phyloP scores from a whole-genome alignment of 805 yeast genomes.

The Maudiozyma barnettii region DNA sequence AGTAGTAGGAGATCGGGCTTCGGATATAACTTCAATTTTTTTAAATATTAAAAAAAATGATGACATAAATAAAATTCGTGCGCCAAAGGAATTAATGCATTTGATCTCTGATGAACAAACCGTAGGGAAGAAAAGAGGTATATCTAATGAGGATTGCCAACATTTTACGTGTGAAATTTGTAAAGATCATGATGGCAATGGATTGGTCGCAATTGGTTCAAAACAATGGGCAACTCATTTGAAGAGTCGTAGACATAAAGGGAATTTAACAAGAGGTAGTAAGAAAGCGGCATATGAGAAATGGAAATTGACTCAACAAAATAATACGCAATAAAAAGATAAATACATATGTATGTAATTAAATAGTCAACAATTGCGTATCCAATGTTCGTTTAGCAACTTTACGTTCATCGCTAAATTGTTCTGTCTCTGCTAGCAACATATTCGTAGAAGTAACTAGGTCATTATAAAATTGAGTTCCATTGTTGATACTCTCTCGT shows the following conservation, averaged over 20 bases:
- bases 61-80: slow-evolving; percentile 15
- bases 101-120: slow-evolving; percentile 14
- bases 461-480: slow-evolving; percentile 59
- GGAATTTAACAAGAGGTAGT: slow-evolving; percentile 38
- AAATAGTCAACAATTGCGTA: slow-evolving; percentile 5
- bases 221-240: slow-evolving; percentile 62
- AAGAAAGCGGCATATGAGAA: slow-evolving; percentile 47
- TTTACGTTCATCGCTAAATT: slow-evolving; percentile 42
- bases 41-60: slow-evolving; percentile 15
- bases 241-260: slow-evolving; percentile 57
- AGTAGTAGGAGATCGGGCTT: slow-evolving; percentile 49
- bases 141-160: slow-evolving; percentile 39
- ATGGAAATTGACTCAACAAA: slow-evolving; percentile 17
- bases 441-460: slow-evolving; percentile 39
- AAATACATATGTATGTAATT: background rate
- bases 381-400: slow-evolving; percentile 46
- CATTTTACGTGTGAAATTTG: slow-evolving; percentile 65
- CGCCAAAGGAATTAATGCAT: slow-evolving; percentile 33
- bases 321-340: background rate
- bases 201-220: slow-evolving; percentile 62
- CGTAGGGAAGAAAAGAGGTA: slow-evolving; percentile 3
- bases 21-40: slow-evolving; percentile 37
- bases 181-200: slow-evolving; percentile 42
- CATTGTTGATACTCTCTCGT: slow-evolving; percentile 52
- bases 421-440: slow-evolving; percentile 41